Percentiles rank a stretch among this genome's conserved stretches.
Evolutionary conservation across 495 filamentous ascomycete genomes (phyloP).

Genomic region (Aspergillus kassunensis): DNA sequence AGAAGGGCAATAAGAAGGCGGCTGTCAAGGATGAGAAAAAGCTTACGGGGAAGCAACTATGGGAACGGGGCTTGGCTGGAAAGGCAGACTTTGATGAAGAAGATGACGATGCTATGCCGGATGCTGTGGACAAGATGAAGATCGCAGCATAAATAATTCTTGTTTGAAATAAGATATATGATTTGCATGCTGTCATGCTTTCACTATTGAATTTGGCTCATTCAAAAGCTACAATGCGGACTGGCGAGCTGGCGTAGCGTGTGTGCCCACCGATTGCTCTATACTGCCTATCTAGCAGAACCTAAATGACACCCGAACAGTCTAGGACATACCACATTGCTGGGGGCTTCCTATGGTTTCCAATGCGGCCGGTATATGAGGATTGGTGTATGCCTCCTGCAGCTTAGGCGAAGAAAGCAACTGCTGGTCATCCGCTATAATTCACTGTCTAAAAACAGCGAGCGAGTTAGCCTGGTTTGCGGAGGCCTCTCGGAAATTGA

Average conservation of each 20-base stretch:
- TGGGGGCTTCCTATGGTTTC: neutral
- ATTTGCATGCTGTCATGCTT: neutral
- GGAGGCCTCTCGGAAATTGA: neutral
- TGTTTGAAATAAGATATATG: slow-evolving; percentile 3
- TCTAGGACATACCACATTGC: neutral
- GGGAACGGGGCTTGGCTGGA: slow-evolving; percentile 75
- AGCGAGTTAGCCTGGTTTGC: neutral
- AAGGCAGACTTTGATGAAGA: slow-evolving; percentile 73
- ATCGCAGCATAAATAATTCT: slow-evolving; percentile 45
- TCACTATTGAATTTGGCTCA: neutral
- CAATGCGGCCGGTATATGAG: neutral
- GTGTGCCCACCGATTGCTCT: too few species aligned
- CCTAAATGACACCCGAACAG: neutral
- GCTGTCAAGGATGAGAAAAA: slow-evolving; percentile 53
- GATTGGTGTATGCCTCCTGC: neutral
- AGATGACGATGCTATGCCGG: slow-evolving; percentile 49
- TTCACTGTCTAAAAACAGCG: neutral
- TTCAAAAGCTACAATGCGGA: neutral
- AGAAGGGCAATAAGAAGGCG: slow-evolving; percentile 61
- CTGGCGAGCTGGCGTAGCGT: neutral
- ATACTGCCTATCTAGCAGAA: neutral
- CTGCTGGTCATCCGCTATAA: neutral
- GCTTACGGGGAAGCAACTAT: slow-evolving; percentile 77
- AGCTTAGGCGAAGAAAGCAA: neutral
- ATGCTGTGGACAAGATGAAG: slow-evolving; percentile 63